phyloP scores from a whole-genome alignment of 768 basidiomycete species.

The Leucosporidium scottii region DNA sequence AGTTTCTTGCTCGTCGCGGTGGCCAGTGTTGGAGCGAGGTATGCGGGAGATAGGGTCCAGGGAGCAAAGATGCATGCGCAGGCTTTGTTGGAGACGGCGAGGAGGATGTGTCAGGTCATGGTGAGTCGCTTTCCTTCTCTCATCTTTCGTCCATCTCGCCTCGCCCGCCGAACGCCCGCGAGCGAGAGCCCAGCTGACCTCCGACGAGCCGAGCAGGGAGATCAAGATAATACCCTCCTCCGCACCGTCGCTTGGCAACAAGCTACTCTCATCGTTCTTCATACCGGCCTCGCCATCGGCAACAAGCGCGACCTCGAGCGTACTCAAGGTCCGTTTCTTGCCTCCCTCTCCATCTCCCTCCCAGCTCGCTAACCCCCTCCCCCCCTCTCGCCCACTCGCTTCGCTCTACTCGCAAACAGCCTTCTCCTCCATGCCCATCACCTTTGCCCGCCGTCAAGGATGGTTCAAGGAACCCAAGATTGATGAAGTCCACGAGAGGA shows the following conservation, averaged over 20 bases:
- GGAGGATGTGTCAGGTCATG: conserved; percentile 23
- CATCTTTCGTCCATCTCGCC: background rate
- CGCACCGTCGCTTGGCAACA: conserved; percentile 31
- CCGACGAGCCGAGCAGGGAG: conserved; percentile 7
- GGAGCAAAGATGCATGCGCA: conserved; percentile 29
- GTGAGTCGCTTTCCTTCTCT: background rate
- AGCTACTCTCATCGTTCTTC: conserved; percentile 18
- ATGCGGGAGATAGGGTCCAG: conserved; percentile 23
- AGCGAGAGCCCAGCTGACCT: background rate
- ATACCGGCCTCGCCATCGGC: conserved; percentile 28
- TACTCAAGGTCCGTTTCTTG: conserved; percentile 9
- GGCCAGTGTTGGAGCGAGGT: conserved; percentile 28
- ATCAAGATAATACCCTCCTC: conserved; percentile 27
- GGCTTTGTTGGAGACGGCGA: conserved; percentile 18
- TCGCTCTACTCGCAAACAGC: background rate
- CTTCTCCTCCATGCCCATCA: conserved; percentile 24
- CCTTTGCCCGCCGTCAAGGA: conserved; percentile 23
- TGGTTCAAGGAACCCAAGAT: conserved; percentile 23
- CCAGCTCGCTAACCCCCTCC: background rate
- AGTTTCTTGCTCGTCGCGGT: conserved; percentile 28
- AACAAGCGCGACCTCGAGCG: conserved; percentile 32
- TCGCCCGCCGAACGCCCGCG: background rate
- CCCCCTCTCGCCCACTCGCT: background rate
- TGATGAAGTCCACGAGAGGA: conserved; percentile 10
- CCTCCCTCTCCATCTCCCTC: background rate